Evolutionary conservation across 2,329 filamentous ascomycete genomes (phyloP), one percentile per base, ranked within the genome.

Genomic region (Xylaria sp.): DNA sequence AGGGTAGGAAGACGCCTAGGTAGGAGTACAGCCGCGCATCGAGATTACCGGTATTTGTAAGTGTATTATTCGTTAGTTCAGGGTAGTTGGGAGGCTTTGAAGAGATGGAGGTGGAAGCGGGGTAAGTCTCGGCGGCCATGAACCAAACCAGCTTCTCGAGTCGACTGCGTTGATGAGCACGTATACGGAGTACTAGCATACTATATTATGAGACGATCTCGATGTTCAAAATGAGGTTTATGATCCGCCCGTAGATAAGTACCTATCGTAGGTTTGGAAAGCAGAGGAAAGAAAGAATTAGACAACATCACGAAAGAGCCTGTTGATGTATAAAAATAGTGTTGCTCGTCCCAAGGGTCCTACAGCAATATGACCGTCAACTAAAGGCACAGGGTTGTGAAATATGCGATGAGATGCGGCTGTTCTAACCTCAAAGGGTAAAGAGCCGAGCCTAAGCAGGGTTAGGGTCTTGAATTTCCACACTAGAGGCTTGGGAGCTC

Each of bases 351-450:
- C 39, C 2, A 41, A 41, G 39, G 39, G 5, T 13, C 39, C 39
- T 13, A 41, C 34, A 18, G 39, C 15, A 13, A 46, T 46, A 46
- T 46, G 18, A 46, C 15, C 15, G 6, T 41, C 39, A 12, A 41
- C 18, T 44, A 44, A 18, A 13, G 41, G 13, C 15, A 44, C 15
- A 44, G 13, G 39, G 39, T 41, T 41, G 39, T 23, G 18, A 5
- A 50, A 3, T 50, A 13, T 9, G 13, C 10, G 23, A 25, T 23
- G 23, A 23, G 20, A 25, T 50, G 46, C 20, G 46, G 46, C 46
- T 50, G 23, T 50, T 23, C 64, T 66, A 66, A 48, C 64, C 41
- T n/a, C 28, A 56, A 62, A 50, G 28, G n/a, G 64, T n/a, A 66
- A 62, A 12, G 28, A 28, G 25, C 39, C 15, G 7, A 34, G 20